These are phyloP conservation scores for Pyrenophora tritici-repentis DNA, from an alignment of 2,329 filamentous ascomycete species.

Conservation along the genomic window DNA sequence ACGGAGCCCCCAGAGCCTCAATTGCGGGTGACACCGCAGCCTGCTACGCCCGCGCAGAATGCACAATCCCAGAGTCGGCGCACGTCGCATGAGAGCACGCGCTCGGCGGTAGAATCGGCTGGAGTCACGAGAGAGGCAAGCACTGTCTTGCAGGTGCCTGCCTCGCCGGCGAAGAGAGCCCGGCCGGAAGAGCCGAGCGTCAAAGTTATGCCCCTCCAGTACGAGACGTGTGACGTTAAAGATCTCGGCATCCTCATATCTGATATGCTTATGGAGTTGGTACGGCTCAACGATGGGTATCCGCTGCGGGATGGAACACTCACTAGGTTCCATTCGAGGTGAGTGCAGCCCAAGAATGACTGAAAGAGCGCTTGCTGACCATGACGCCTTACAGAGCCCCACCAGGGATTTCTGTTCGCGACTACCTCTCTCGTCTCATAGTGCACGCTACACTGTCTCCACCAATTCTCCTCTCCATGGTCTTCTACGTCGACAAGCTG, in stretches of 20 bases:
- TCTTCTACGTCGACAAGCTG: conserved; percentile 96
- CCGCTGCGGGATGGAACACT: conserved; percentile 84
- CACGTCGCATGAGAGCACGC: conserved; percentile 19
- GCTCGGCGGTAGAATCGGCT: conserved; percentile 14
- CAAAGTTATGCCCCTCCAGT: conserved; percentile 70
- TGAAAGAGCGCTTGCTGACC: conserved; percentile 5
- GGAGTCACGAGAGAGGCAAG: conserved; percentile 23
- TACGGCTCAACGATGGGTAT: conserved; percentile 87
- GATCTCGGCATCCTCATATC: conserved; percentile 90
- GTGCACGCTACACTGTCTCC: conserved; percentile 92
- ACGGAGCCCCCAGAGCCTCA: conserved; percentile 45
- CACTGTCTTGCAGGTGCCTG: conserved; percentile 20
- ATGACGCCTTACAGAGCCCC: conserved; percentile 58
- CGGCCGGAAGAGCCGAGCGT: conserved; percentile 48
- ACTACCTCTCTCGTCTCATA: conserved; percentile 90
- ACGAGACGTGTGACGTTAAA: conserved; percentile 80
- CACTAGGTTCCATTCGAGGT: conserved; percentile 95
- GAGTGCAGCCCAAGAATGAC: conserved; percentile 31
- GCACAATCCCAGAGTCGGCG: conserved; percentile 16
- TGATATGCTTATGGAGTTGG: conserved; percentile 94
- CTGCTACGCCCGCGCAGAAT: conserved; percentile 27
- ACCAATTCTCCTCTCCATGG: conserved; percentile 95
- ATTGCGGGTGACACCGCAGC: conserved; percentile 43
- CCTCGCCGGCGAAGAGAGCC: conserved; percentile 41
- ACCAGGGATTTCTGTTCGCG: conserved; percentile 89